Conservation (phyloP, 768 basidiomycete genomes). For the Russula sp. region DNA sequence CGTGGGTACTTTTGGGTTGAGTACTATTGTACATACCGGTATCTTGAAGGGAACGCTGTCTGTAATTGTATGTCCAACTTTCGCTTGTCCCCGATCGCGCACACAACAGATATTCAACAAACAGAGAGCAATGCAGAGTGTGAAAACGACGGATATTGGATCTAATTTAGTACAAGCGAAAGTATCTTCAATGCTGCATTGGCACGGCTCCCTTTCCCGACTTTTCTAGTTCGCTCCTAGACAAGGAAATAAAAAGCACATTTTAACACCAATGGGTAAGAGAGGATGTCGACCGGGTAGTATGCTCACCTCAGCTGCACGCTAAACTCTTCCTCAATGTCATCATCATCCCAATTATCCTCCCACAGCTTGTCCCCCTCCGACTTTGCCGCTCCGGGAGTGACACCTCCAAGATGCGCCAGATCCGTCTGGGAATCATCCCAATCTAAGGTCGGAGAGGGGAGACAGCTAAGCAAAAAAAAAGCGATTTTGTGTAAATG, state of each 20-base stretch:
- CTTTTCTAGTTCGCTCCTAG: conserved; percentile 66
- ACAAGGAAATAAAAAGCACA: neutral
- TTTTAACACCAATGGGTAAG: neutral
- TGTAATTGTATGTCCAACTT: neutral
- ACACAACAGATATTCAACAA: neutral
- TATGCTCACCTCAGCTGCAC: conserved; percentile 81
- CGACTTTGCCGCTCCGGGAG: conserved; percentile 71
- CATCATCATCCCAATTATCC: conserved; percentile 99
- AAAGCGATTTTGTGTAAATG: no score
- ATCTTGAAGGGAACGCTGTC: neutral
- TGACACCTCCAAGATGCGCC: conserved; percentile 69
- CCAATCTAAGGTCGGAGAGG: conserved; percentile 56
- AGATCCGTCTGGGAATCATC: conserved; percentile 82
- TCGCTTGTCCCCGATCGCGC: neutral
- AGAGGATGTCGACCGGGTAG: neutral
- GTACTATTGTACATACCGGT: conserved; percentile 3
- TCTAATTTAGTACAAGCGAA: conserved; percentile 5
- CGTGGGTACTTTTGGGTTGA: neutral
- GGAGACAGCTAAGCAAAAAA: neutral
- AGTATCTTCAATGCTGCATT: conserved; percentile 27
- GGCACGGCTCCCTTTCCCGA: conserved; percentile 45
- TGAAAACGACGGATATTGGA: neutral
- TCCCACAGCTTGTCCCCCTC: conserved; percentile 95
- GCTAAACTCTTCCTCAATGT: conserved; percentile 96
- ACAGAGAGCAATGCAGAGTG: neutral